These are phyloP conservation scores for Aspergillus piperis DNA, from an alignment of 2,329 filamentous ascomycete genomes.

Conservation along the genomic window DNA sequence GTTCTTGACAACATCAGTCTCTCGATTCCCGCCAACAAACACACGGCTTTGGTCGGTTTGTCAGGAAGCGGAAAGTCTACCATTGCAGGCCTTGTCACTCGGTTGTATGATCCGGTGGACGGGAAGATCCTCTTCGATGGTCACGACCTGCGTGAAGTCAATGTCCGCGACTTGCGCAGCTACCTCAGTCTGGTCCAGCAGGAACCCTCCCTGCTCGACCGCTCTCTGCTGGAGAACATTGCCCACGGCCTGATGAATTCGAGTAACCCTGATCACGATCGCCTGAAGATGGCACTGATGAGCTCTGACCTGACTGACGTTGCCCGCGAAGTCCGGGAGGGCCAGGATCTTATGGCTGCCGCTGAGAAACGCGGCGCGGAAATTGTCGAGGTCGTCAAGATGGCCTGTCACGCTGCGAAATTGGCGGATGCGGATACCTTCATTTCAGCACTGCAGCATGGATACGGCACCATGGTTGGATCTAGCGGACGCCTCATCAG, in stretches of 20 bases:
- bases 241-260: conserved; percentile 51
- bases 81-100: conserved; percentile 69
- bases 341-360: conserved; percentile 50
- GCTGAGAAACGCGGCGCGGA: conserved; percentile 48
- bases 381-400: conserved; percentile 54
- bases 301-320: conserved; percentile 54
- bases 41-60: conserved; percentile 68
- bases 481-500: conserved; percentile 80
- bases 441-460: conserved; percentile 70
- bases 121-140: conserved; percentile 43
- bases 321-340: conserved; percentile 44
- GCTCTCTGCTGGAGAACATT: conserved; percentile 82
- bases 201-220: conserved; percentile 80
- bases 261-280: conserved; percentile 33
- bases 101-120: conserved; percentile 63
- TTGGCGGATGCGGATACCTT: conserved; percentile 66
- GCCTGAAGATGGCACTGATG: conserved; percentile 55
- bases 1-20: conserved; percentile 41
- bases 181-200: conserved; percentile 45
- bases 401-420: conserved; percentile 58
- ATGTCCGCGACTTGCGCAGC: conserved; percentile 28
- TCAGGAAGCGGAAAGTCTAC: conserved; percentile 76
- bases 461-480: conserved; percentile 81
- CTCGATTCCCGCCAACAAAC: conserved; percentile 43
- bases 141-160: conserved; percentile 38